Percentiles rank a stretch among this genome's conserved stretches.
Conservation (phyloP, 1,284 basidiomycete species). For the Ceratobasidium sp. region DNA sequence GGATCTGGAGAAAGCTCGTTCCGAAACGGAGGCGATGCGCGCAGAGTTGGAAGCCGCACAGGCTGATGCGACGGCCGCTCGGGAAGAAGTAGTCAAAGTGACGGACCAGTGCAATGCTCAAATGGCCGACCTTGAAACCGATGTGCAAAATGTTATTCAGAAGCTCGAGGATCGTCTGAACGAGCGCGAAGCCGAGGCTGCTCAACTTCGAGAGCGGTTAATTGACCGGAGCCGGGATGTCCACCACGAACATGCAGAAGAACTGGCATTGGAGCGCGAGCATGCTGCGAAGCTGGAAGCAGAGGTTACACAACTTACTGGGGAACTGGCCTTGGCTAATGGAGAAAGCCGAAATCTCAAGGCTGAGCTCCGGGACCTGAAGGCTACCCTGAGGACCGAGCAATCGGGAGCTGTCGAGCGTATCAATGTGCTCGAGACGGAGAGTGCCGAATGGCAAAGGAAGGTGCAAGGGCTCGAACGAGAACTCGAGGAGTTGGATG, state of each 20-base stretch:
- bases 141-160: conserved; percentile 30
- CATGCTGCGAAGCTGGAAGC: conserved; percentile 15
- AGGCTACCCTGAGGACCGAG: conserved; percentile 34
- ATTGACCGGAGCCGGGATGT: conserved; percentile 29
- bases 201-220: conserved; percentile 16
- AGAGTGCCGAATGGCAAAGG: conserved; percentile 49
- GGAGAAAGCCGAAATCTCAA: conserved; percentile 53
- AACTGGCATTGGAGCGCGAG: conserved; percentile 34
- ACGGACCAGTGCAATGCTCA: conserved; percentile 34
- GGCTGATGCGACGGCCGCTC: conserved; percentile 25
- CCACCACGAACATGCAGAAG: conserved; percentile 26
- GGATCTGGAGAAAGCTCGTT: conserved; percentile 15
- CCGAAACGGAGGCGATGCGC: conserved; percentile 8
- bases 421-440: conserved; percentile 6
- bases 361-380: conserved; percentile 36
- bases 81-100: conserved; percentile 35
- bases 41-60: conserved; percentile 29
- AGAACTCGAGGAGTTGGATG: conserved; percentile 60
- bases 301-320: conserved; percentile 19
- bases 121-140: conserved; percentile 31
- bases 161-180: conserved; percentile 41
- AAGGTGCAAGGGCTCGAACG: conserved; percentile 69
- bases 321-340: conserved; percentile 13
- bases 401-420: conserved; percentile 21
- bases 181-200: conserved; percentile 39